These are phyloP conservation scores for Clausena lansium DNA, from an alignment of 345 rosid species.

Conservation along the genomic window DNA sequence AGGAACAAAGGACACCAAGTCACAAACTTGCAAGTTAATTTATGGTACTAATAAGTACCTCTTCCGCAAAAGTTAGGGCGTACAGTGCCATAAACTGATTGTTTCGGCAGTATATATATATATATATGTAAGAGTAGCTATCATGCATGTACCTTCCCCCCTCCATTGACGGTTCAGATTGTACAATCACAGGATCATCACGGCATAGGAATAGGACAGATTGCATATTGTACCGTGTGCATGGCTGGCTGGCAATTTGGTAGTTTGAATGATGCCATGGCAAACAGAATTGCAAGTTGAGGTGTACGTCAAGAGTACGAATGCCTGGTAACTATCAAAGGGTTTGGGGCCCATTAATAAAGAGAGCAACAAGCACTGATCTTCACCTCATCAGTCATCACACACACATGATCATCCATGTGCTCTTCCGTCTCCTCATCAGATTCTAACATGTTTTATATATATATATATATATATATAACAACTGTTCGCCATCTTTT, in stretches of 20 bases:
- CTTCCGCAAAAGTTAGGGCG: neutral
- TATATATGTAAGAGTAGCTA: no score
- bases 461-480: no score
- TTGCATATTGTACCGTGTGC: neutral
- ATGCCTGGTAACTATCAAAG: conserved; percentile 21
- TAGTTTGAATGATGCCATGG: neutral
- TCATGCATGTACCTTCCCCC: no score
- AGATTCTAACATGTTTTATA: no score
- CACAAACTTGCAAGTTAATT: neutral
- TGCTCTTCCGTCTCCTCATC: conserved; percentile 14
- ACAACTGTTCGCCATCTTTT: no score
- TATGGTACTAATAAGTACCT: neutral
- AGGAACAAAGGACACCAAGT: neutral
- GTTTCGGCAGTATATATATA: no score
- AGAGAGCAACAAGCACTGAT: conserved; percentile 24
- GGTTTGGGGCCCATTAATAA: conserved; percentile 13
- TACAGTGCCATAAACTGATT: neutral
- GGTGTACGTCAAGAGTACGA: conserved; percentile 27
- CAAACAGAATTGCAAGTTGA: conserved; percentile 25
- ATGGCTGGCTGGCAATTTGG: neutral
- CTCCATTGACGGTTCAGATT: no score
- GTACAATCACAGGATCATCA: no score
- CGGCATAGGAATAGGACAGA: neutral
- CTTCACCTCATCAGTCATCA: neutral
- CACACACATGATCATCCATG: conserved; percentile 28